Conservation (phyloP, 306 rosid genomes). For the Abrus pulchellus region DNA sequence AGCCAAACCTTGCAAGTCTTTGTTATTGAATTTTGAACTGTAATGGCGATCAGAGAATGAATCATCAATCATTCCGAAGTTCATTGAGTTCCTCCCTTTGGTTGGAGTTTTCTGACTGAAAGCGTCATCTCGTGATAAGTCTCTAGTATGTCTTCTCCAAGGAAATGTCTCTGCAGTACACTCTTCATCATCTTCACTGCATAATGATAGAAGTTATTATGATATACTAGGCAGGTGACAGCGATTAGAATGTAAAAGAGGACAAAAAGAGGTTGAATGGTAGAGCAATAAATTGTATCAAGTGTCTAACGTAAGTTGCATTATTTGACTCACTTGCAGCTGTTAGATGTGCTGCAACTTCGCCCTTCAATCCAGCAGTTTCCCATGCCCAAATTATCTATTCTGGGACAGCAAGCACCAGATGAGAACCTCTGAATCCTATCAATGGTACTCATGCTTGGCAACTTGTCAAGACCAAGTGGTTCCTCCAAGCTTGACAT, state of each 20-base stretch:
- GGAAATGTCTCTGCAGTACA: slow-evolving; percentile 67
- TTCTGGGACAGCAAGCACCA: slow-evolving; percentile 79
- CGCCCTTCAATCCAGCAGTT: slow-evolving; percentile 79
- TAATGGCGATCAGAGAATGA: slow-evolving; percentile 58
- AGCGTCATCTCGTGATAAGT: slow-evolving; percentile 54
- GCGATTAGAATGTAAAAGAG: slow-evolving; percentile 16
- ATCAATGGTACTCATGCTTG: slow-evolving; percentile 83
- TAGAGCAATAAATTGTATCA: neutral
- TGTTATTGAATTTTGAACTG: slow-evolving; percentile 50
- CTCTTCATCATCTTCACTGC: slow-evolving; percentile 73
- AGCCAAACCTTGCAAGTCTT: slow-evolving; percentile 44
- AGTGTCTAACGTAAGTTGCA: slow-evolving; percentile 2
- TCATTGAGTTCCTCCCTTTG: slow-evolving; percentile 55
- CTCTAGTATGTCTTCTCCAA: slow-evolving; percentile 77
- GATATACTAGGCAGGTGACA: slow-evolving; percentile 12
- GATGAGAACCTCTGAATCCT: slow-evolving; percentile 81
- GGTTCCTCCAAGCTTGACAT: slow-evolving; percentile 98
- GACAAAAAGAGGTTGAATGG: neutral
- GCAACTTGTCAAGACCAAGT: slow-evolving; percentile 88
- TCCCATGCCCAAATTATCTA: slow-evolving; percentile 74
- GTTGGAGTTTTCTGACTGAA: slow-evolving; percentile 53
- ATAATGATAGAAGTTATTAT: slow-evolving; percentile 36
- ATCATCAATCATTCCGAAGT: slow-evolving; percentile 56
- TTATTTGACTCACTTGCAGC: slow-evolving; percentile 63
- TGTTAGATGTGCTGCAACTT: slow-evolving; percentile 82